Percentiles rank a stretch among this genome's conserved stretches.
These are phyloP conservation scores for Polytolypa hystricis DNA, from an alignment of 2,329 filamentous ascomycete species.

Conservation along the genomic window DNA sequence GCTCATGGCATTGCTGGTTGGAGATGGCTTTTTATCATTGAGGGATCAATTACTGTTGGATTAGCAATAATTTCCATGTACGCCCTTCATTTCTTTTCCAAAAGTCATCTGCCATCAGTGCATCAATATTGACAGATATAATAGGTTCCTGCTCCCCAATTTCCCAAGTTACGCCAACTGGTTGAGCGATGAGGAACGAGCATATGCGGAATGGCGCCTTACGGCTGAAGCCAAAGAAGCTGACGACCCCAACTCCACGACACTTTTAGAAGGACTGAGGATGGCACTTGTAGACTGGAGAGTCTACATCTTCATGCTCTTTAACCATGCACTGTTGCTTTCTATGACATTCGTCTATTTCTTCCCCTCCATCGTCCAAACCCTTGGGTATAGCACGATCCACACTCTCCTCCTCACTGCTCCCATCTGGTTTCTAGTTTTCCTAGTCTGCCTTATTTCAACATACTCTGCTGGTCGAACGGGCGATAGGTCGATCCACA, in stretches of 20 bases:
- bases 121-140: too few relatives aligned
- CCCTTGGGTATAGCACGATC: slow-evolving; percentile 27
- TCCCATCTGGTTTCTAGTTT: slow-evolving; percentile 47
- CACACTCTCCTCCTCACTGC: slow-evolving; percentile 29
- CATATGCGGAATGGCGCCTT: slow-evolving; percentile 25
- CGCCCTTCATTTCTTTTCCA: slow-evolving; percentile 10
- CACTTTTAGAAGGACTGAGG: background rate
- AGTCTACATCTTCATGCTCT: background rate
- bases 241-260: slow-evolving; percentile 8
- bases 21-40: slow-evolving; percentile 40
- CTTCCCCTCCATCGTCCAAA: slow-evolving; percentile 29
- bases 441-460: slow-evolving; percentile 42
- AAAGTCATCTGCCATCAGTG: too few relatives aligned
- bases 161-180: slow-evolving; percentile 32
- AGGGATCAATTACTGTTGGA: slow-evolving; percentile 34
- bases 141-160: slow-evolving; percentile 33
- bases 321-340: slow-evolving; percentile 14
- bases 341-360: slow-evolving; percentile 31
- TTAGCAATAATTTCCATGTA: slow-evolving; percentile 33
- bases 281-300: background rate
- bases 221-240: slow-evolving; percentile 17
- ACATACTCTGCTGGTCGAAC: slow-evolving; percentile 46
- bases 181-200: slow-evolving; percentile 28
- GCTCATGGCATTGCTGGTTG: slow-evolving; percentile 29
- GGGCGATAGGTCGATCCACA: slow-evolving; percentile 47